Evolutionary conservation across 768 basidiomycete species (phyloP).

Genomic region (Crassisporium funariophilum): DNA sequence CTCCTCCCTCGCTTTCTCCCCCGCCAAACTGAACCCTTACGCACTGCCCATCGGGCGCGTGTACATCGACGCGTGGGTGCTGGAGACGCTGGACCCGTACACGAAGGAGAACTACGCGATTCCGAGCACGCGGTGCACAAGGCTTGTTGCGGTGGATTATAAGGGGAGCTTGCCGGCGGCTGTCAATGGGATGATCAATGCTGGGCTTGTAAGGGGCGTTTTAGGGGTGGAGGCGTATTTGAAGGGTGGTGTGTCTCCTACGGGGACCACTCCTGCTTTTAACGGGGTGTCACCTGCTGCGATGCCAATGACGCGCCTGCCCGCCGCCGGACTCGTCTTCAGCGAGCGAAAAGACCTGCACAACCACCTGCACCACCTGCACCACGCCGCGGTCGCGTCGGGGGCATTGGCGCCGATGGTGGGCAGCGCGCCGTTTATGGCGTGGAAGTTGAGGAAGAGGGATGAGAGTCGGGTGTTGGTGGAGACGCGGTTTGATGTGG

Average conservation of each 20-base stretch:
- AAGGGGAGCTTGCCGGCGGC: constrained; percentile 84
- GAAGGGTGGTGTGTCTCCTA: constrained; percentile 40
- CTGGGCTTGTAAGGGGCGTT: constrained; percentile 70
- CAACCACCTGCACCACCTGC: too few species aligned
- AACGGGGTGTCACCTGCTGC: constrained; percentile 45
- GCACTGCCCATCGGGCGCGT: constrained; percentile 75
- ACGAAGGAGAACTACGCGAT: constrained; percentile 92
- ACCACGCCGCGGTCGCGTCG: constrained; percentile 8
- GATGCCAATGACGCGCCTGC: constrained; percentile 69
- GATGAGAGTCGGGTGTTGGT: constrained; percentile 63
- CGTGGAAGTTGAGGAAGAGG: constrained; percentile 63
- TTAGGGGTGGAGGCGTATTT: constrained; percentile 74
- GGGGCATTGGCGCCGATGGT: constrained; percentile 20
- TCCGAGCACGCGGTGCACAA: constrained; percentile 87
- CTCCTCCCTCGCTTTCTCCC: constrained; percentile 50
- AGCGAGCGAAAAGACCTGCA: constrained; percentile 49
- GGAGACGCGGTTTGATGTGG: constrained; percentile 52
- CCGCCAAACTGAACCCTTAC: constrained; percentile 76
- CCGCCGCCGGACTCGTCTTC: constrained; percentile 62
- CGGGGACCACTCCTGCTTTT: background rate
- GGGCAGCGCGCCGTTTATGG: constrained; percentile 25
- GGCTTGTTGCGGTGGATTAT: constrained; percentile 84
- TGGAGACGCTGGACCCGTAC: constrained; percentile 96
- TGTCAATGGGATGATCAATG: constrained; percentile 85
- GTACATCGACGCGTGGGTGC: constrained; percentile 91